Evolutionary conservation across 2,329 filamentous ascomycete genomes (phyloP).

Genomic region (Parascedosporium putredinis): DNA sequence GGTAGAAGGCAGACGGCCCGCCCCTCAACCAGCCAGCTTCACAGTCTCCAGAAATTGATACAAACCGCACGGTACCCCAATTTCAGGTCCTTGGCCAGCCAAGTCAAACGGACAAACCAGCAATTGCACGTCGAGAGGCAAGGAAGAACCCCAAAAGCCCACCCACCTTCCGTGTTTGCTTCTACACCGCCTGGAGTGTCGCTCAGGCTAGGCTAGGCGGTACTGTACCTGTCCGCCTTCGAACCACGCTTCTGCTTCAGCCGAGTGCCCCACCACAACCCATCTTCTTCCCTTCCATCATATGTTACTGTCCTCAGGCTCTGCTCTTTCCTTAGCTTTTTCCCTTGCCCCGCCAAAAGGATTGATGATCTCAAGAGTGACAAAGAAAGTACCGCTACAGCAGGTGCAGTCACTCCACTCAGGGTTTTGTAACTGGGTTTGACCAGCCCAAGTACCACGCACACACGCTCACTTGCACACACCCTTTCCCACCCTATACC

Average conservation of each 20-base stretch:
- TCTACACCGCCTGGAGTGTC: background rate
- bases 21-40: no score
- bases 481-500: background rate
- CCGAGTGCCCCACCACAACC: background rate
- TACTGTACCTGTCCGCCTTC: background rate
- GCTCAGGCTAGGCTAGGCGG: background rate
- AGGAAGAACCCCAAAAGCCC: no score
- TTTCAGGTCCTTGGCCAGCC: no score
- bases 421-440: slow-evolving; percentile 3
- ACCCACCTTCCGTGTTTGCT: no score
- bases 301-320: background rate
- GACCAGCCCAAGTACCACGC: slow-evolving; percentile 2
- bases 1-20: no score
- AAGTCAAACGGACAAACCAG: no score
- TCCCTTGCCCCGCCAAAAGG: background rate
- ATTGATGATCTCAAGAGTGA: no score
- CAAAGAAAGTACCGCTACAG: slow-evolving; percentile 1
- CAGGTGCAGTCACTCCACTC: slow-evolving; percentile 1
- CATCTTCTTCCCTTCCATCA: background rate
- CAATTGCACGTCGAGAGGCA: no score
- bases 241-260: background rate
- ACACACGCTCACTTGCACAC: no score
- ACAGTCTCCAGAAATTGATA: no score
- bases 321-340: background rate
- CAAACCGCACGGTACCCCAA: no score